Conservation (phyloP, 176 grass and related monocot genomes). For the Triticum dicoccoides region DNA sequence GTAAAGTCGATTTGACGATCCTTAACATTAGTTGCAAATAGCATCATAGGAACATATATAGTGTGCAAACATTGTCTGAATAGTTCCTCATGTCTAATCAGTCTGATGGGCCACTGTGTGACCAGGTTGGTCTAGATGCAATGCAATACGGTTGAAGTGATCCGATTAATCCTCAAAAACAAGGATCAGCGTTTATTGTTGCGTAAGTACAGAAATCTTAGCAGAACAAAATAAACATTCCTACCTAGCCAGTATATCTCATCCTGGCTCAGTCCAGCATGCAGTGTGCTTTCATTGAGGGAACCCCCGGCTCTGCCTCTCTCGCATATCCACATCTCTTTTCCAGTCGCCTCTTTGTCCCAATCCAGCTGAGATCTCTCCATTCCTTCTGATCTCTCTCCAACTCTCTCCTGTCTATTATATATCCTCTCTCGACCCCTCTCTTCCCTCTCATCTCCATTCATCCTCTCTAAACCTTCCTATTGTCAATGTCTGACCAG, state of each 20-base stretch:
- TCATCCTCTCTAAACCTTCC: neutral
- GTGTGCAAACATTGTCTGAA: neutral
- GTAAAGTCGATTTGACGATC: slow-evolving; percentile 12
- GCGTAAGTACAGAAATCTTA: neutral
- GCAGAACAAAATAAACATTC: neutral
- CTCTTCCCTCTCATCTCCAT: neutral
- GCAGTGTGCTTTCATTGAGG: neutral
- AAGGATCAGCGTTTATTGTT: neutral
- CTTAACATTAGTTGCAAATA: neutral
- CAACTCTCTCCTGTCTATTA: neutral
- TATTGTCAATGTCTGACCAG: neutral
- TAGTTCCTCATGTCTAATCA: neutral
- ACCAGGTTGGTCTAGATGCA: neutral
- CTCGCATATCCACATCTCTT: neutral
- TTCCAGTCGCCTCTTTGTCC: neutral
- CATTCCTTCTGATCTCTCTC: neutral
- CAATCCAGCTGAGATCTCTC: neutral
- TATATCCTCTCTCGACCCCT: neutral
- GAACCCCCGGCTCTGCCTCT: neutral
- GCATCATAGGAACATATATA: neutral
- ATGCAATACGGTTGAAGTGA: neutral
- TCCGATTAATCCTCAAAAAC: neutral
- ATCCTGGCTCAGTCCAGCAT: neutral
- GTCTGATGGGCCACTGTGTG: neutral
- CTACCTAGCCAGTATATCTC: neutral